These are phyloP conservation scores for Tylopilus sp. DNA, from an alignment of 768 basidiomycete species.

Conservation along the genomic window DNA sequence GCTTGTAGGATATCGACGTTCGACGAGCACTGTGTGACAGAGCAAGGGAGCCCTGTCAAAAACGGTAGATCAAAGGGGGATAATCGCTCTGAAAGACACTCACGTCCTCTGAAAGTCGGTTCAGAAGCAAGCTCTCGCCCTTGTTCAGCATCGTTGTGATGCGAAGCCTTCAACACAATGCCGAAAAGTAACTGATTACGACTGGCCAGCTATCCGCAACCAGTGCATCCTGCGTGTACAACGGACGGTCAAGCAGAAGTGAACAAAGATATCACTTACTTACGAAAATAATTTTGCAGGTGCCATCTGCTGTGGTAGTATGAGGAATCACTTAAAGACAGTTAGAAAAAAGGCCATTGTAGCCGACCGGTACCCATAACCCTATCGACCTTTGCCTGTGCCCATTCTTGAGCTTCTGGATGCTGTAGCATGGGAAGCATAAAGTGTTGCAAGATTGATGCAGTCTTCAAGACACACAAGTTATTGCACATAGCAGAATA, in stretches of 20 bases:
- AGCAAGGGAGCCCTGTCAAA: neutral
- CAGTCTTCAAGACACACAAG: slow-evolving; percentile 6
- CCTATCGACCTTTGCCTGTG: slow-evolving; percentile 28
- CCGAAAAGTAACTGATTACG: neutral
- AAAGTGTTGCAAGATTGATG: slow-evolving; percentile 19
- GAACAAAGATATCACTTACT: no score
- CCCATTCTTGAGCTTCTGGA: slow-evolving; percentile 31
- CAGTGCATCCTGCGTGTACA: neutral
- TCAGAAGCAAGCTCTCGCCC: slow-evolving; percentile 26
- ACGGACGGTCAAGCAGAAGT: no score
- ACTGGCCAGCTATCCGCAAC: slow-evolving; percentile 21
- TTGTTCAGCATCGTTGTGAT: slow-evolving; percentile 9
- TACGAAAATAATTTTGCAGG: slow-evolving; percentile 15
- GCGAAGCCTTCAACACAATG: slow-evolving; percentile 14
- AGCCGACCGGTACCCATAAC: slow-evolving; percentile 28
- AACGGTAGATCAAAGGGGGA: neutral
- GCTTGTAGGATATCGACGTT: neutral
- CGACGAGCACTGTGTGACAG: neutral
- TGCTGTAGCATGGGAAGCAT: slow-evolving; percentile 31
- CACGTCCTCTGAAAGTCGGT: slow-evolving; percentile 11
- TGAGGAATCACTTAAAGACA: slow-evolving; percentile 14
- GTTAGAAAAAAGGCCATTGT: slow-evolving; percentile 9
- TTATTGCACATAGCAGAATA: neutral
- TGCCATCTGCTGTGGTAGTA: slow-evolving; percentile 17
- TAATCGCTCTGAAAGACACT: neutral